Conservation (phyloP, 2,329 filamentous ascomycete genomes). For the Fusarium sp. region DNA sequence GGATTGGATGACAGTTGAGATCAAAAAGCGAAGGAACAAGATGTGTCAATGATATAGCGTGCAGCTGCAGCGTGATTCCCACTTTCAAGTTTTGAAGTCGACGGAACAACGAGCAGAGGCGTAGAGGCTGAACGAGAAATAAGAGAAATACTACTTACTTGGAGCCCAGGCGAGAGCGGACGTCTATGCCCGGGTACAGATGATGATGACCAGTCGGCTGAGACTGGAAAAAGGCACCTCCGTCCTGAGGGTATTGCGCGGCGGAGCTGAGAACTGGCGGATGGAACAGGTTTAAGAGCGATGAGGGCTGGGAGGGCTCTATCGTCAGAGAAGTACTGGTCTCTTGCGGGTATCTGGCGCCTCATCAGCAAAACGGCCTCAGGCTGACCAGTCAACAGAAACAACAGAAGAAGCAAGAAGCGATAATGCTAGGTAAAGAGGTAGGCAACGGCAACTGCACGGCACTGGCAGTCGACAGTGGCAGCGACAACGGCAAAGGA, state of each 20-base stretch:
- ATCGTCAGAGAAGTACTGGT: constrained; percentile 63
- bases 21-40: neutral
- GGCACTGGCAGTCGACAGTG: constrained; percentile 39
- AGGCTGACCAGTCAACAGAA: constrained; percentile 31
- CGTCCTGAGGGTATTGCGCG: constrained; percentile 63
- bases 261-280: constrained; percentile 59
- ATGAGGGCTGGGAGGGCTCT: constrained; percentile 63
- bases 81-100: constrained; percentile 7
- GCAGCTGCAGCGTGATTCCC: constrained; percentile 1
- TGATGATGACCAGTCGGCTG: constrained; percentile 54
- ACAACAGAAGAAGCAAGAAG: constrained; percentile 22
- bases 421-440: constrained; percentile 24
- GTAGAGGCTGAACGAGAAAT: neutral
- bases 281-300: constrained; percentile 64
- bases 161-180: constrained; percentile 64
- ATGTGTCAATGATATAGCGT: neutral
- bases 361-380: constrained; percentile 44
- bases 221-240: constrained; percentile 61
- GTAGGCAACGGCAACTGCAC: constrained; percentile 28
- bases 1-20: neutral
- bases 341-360: constrained; percentile 66
- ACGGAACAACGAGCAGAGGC: constrained; percentile 8
- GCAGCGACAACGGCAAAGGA: constrained; percentile 42
- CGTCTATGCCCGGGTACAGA: constrained; percentile 62
- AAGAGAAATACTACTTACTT: constrained; percentile 58